A percentile compares a stretch with the other conserved stretches of the same genome.
phyloP scores from a whole-genome alignment of 805 yeast species.

The Yarrowia phangngaensis region DNA sequence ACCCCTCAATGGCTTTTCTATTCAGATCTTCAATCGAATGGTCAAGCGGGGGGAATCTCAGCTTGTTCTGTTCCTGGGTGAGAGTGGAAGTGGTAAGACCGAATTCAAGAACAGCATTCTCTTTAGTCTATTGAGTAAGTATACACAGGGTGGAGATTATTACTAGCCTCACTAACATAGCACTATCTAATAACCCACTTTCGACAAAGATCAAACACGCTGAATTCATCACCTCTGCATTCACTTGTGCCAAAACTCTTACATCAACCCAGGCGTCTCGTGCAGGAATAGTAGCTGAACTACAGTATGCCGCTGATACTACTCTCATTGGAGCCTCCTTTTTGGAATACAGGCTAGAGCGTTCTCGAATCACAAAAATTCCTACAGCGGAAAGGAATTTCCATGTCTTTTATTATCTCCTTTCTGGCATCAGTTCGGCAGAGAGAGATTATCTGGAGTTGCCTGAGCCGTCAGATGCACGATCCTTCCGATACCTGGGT shows the following conservation, averaged over 20 bases:
- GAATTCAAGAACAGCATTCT: slow-evolving; percentile 38
- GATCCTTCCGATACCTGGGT: slow-evolving; percentile 45
- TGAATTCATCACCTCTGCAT: slow-evolving; percentile 40
- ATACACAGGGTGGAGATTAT: slow-evolving; percentile 31
- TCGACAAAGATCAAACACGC: slow-evolving; percentile 39
- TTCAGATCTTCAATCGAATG: slow-evolving; percentile 24
- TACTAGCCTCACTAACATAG: slow-evolving; percentile 27
- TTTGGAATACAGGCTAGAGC: slow-evolving; percentile 54
- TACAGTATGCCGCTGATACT: slow-evolving; percentile 48
- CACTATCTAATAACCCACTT: slow-evolving; percentile 41
- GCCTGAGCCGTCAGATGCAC: slow-evolving; percentile 38
- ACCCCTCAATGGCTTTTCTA: slow-evolving; percentile 23
- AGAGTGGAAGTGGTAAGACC: slow-evolving; percentile 43
- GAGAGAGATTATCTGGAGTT: slow-evolving; percentile 45
- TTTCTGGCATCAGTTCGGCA: slow-evolving; percentile 47
- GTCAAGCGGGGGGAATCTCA: slow-evolving; percentile 18
- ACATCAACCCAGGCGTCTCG: slow-evolving; percentile 44
- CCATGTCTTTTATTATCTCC: slow-evolving; percentile 55
- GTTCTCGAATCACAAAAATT: slow-evolving; percentile 51
- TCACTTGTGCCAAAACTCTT: slow-evolving; percentile 42
- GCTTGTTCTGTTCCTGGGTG: slow-evolving; percentile 42
- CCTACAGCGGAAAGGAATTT: slow-evolving; percentile 54
- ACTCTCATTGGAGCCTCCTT: slow-evolving; percentile 52
- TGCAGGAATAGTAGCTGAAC: slow-evolving; percentile 54
- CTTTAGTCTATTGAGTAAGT: slow-evolving; percentile 33